Evolutionary conservation across 2,329 filamentous ascomycete genomes (phyloP), one percentile per base, ranked within the genome.

Genomic region (Phyllosticta ampelicida): DNA sequence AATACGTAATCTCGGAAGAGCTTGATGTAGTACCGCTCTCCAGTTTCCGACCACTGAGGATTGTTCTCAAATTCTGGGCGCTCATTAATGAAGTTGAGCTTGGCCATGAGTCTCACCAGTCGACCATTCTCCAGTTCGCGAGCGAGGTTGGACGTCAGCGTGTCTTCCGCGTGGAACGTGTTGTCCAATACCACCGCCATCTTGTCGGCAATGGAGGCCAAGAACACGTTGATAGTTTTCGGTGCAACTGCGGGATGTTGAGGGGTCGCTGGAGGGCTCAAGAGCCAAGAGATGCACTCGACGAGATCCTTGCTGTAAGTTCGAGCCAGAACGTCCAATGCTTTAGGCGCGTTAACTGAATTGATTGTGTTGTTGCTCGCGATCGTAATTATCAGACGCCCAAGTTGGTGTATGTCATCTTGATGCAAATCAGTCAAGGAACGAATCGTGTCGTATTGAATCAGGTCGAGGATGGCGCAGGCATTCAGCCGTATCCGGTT

Each of bases 1-100:
- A 97, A 99, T 48, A 96, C 89, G 66, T 95, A 97, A 73, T 99
- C 94, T 54, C 94, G 84, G 77, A 97, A 97, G 9, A 99, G 80
- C 74, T 96, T 96, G 63, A 99, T 78, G 69, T 89, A 87, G 70
- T 96, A 97, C 26, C 91, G 84, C 66, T 96, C 90, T 23, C 92
- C 92, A 53, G 88, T 94, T 71, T 97, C 92, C 4, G 90, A 89
- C 92, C 94, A 99, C 53, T 82, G 78, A 0, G 67, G 63, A 61
- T 91, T 87, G 48, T 85, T 84, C 56, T 89, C 87, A 61, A 87
- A 86, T 67, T 97, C 92, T 1, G 87, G 89, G 10, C 94, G 84
- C 71, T 99, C 94, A 67, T 94, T 94, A 69, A 99, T 84, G 60
- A 88, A 81, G 61, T 89, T 89, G 49, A 99, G 77, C 70, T 99